A percentile compares a stretch with the other conserved stretches of the same genome.
These are phyloP conservation scores for Candida pseudocylindracea DNA, from an alignment of 1,139 yeast genomes.

Conservation along the genomic window DNA sequence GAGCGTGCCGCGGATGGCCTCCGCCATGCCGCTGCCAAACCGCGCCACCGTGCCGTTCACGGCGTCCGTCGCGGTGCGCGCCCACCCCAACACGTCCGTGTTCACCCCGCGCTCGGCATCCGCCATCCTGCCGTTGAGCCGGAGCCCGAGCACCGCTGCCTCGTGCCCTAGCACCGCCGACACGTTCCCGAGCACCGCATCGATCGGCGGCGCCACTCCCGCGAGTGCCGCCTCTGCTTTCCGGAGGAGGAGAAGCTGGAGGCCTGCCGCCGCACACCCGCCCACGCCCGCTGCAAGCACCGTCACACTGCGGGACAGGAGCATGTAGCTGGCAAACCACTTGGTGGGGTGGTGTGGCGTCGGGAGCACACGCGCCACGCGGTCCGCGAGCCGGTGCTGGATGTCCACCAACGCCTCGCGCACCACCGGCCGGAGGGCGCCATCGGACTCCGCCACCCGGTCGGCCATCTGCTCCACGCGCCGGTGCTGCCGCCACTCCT, in stretches of 20 bases:
- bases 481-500: not conserved
- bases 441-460: not conserved
- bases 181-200: too few species aligned
- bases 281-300: not conserved
- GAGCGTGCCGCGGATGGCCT: too few species aligned
- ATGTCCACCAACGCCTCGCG: not conserved
- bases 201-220: too few species aligned
- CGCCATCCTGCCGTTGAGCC: too few species aligned
- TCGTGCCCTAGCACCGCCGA: too few species aligned
- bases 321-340: not conserved
- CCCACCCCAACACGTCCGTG: too few species aligned
- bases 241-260: conserved; percentile 1
- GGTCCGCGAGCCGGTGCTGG: not conserved
- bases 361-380: not conserved
- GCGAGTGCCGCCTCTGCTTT: not conserved
- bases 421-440: not conserved
- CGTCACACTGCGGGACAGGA: not conserved
- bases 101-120: too few species aligned
- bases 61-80: too few species aligned
- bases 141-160: too few species aligned
- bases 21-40: too few species aligned
- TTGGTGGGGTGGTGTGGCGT: not conserved
- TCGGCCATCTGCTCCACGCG: not conserved
- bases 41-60: too few species aligned
- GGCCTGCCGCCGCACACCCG: conserved; percentile 1